These are phyloP conservation scores for Talaromyces sp. DNA, from an alignment of 2,329 filamentous ascomycete species.

Conservation along the genomic window DNA sequence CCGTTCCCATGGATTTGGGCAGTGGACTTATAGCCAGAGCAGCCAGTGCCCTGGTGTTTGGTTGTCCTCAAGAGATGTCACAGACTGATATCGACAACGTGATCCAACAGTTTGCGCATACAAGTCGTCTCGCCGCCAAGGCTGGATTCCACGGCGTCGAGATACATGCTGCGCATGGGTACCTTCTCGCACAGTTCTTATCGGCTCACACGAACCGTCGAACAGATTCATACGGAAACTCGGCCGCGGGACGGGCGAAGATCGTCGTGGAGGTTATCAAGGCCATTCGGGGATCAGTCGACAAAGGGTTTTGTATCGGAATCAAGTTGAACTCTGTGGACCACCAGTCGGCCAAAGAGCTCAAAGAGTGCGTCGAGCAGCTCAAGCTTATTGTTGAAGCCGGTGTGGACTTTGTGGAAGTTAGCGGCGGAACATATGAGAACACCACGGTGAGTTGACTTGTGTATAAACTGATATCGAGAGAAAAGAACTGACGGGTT, in stretches of 20 bases:
- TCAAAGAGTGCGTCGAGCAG: slow-evolving; percentile 53
- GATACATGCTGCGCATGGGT: slow-evolving; percentile 51
- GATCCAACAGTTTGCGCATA: slow-evolving; percentile 48
- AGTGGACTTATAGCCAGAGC: slow-evolving; percentile 32
- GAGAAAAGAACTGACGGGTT: not conserved
- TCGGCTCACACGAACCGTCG: slow-evolving; percentile 41
- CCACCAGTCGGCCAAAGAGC: slow-evolving; percentile 27
- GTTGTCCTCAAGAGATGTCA: slow-evolving; percentile 55
- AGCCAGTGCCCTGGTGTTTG: slow-evolving; percentile 27
- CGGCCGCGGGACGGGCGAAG: slow-evolving; percentile 40
- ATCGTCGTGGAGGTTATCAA: slow-evolving; percentile 43
- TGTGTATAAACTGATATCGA: slow-evolving; percentile 14
- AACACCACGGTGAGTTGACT: slow-evolving; percentile 38
- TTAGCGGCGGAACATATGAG: slow-evolving; percentile 58
- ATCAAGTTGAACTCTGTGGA: slow-evolving; percentile 51
- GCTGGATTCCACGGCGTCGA: slow-evolving; percentile 51
- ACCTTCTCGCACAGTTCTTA: slow-evolving; percentile 39
- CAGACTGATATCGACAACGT: slow-evolving; percentile 50
- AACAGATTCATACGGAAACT: slow-evolving; percentile 46
- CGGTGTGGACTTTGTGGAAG: slow-evolving; percentile 59
- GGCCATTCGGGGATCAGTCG: slow-evolving; percentile 36
- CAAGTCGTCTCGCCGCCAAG: slow-evolving; percentile 47
- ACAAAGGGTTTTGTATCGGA: slow-evolving; percentile 38
- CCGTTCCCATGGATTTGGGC: slow-evolving; percentile 36
- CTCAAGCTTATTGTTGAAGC: slow-evolving; percentile 39